A percentile compares a stretch with the other conserved stretches of the same genome.
Evolutionary conservation across 257 asterid genomes (phyloP).

Genomic region (Fraxinus cuspidata): DNA sequence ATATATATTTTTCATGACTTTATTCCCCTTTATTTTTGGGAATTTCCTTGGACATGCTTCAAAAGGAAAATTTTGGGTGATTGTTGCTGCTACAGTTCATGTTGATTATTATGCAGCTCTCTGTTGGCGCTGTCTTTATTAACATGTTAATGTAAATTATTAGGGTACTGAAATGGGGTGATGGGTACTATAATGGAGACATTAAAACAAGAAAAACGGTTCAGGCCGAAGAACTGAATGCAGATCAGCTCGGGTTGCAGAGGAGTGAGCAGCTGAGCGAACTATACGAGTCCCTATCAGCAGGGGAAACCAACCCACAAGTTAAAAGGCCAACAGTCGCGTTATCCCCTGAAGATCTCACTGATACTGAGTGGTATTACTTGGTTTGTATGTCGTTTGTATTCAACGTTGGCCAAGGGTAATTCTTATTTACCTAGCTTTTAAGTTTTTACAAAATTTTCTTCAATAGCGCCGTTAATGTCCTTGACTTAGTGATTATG

Average conservation of each 20-base stretch:
- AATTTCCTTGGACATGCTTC: not conserved
- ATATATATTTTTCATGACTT: conserved; percentile 4
- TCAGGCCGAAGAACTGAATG: conserved; percentile 55
- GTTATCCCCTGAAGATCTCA: conserved; percentile 93
- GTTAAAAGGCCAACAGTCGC: conserved; percentile 79
- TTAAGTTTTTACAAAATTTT: not conserved
- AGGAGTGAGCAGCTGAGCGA: conserved; percentile 87
- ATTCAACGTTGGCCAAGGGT: conserved; percentile 82
- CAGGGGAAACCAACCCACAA: conserved; percentile 61
- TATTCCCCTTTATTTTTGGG: conserved; percentile 1
- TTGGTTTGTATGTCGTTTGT: conserved; percentile 94
- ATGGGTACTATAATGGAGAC: conserved; percentile 95
- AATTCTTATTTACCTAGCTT: conserved; percentile 25
- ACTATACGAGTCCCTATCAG: conserved; percentile 64
- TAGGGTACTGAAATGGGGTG: conserved; percentile 81
- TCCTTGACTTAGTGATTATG: not conserved
- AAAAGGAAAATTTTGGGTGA: not conserved
- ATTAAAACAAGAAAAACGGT: conserved; percentile 89
- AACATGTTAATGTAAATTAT: conserved; percentile 12
- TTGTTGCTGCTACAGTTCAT: not conserved
- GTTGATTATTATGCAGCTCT: not conserved
- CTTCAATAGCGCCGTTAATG: not conserved
- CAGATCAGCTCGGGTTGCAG: conserved; percentile 65
- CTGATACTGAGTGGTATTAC: conserved; percentile 95
- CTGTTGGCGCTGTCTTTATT: not conserved